Evolutionary conservation across 257 asterid species (phyloP), one percentile per base, ranked within the genome.

Genomic region (Ehretia macrophylla): DNA sequence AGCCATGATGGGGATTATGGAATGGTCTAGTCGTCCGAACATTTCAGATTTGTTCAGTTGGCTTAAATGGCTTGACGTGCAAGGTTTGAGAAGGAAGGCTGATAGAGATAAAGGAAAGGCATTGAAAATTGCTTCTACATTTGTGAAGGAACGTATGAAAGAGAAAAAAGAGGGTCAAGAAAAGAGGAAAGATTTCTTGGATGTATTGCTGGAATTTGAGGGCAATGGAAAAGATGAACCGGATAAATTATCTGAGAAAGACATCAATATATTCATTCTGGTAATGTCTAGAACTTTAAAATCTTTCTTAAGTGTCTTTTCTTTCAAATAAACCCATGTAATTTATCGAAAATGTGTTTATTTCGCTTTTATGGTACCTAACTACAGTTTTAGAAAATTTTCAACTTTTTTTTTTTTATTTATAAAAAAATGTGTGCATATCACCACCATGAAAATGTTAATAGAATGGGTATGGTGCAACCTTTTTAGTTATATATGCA

Each of bases 221-320:
- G 82, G 79, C 39, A 68, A 57, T 0, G 65, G 68, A 39, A 67
- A 72, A 6, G 78, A 56, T 51, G 83, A 76, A 44, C 79, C 79
- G 4, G 78, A 63, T 17, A 72, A 71, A 54, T 22, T 85, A 44
- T 66, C 88, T 11, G 73, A 83, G 47, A 71, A 64, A 0, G 79
- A 85, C 11, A 74, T 85, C 66, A 71, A 51, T 58, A 65, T 78
- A 42, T 66, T 80, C 62, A 73, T 83, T 48, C 35, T 83, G 82
- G 90, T 85, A 80, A 58, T 4, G 11, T 18, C 44, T 18, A 38
- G 27, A 11, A 1, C 22, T 55, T 11, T n/a, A 14, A 5, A 5
- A 23, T 37, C 21, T 27, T 8, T 42, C 11, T 42, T 42, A 10
- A 42, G 12, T 42, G 6, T 11, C 11, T 38, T 5, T 38, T 6